phyloP scores from a whole-genome alignment of 176 grass and related monocot species.

The Aegilops sharonensis region DNA sequence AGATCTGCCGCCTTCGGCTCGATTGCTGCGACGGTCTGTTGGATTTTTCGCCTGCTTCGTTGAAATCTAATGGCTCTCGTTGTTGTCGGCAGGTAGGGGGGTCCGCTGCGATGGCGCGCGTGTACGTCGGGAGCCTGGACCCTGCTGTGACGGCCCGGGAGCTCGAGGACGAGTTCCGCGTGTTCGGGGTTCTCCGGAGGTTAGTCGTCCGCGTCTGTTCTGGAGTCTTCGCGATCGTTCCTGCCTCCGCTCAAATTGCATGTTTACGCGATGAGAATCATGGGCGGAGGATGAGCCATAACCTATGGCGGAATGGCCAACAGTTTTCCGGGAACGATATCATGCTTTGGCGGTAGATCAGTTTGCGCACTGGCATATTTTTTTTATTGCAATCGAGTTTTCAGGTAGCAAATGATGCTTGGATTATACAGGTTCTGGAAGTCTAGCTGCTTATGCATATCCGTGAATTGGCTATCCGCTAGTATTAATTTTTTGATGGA shows the following conservation, averaged over 20 bases:
- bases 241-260: neutral
- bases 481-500: neutral
- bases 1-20: neutral
- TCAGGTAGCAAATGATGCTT: neutral
- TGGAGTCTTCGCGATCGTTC: neutral
- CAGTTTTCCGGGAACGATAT: no score
- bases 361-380: neutral
- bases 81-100: conserved; percentile 1
- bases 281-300: neutral
- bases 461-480: neutral
- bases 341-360: no score
- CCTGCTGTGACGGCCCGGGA: conserved; percentile 56
- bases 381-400: neutral
- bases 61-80: neutral
- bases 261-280: neutral
- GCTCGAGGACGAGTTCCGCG: conserved; percentile 83
- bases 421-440: neutral
- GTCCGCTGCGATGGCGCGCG: conserved; percentile 47
- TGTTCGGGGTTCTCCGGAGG: conserved; percentile 75
- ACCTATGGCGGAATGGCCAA: neutral
- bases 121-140: conserved; percentile 85
- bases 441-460: neutral
- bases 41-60: neutral
- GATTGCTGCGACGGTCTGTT: neutral
- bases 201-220: conserved; percentile 12